Conservation (phyloP, 306 rosid species). For the Gleditsia sinensis region DNA sequence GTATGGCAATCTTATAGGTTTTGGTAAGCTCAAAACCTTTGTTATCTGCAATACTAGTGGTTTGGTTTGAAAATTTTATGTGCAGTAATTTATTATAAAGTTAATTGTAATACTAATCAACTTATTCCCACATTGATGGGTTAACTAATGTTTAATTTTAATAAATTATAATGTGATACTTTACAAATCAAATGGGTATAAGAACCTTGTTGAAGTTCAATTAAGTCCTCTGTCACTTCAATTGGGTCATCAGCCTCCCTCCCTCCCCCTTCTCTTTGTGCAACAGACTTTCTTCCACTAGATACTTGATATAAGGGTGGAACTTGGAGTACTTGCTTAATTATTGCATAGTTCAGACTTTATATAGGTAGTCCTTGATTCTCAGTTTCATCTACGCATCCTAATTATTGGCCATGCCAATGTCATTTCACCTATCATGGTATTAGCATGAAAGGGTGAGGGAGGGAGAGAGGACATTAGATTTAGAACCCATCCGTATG, state of each 20-base stretch:
- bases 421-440: neutral
- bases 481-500: neutral
- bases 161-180: neutral
- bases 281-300: neutral
- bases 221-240: neutral
- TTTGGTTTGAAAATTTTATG: neutral
- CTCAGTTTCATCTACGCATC: neutral
- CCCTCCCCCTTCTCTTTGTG: neutral
- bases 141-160: neutral
- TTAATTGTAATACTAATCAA: neutral
- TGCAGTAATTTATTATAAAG: neutral
- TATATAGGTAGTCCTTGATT: neutral
- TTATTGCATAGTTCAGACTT: neutral
- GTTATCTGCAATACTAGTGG: slow-evolving; percentile 4
- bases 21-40: slow-evolving; percentile 48
- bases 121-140: neutral
- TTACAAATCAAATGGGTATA: neutral
- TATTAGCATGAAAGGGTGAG: neutral
- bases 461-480: neutral
- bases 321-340: neutral
- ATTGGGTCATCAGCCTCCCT: neutral
- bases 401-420: neutral
- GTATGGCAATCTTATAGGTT: slow-evolving; percentile 68
- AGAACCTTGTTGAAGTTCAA: neutral
- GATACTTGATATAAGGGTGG: neutral